phyloP scores from a whole-genome alignment of 1,284 basidiomycete species.

The Ceratobasidium sp. region DNA sequence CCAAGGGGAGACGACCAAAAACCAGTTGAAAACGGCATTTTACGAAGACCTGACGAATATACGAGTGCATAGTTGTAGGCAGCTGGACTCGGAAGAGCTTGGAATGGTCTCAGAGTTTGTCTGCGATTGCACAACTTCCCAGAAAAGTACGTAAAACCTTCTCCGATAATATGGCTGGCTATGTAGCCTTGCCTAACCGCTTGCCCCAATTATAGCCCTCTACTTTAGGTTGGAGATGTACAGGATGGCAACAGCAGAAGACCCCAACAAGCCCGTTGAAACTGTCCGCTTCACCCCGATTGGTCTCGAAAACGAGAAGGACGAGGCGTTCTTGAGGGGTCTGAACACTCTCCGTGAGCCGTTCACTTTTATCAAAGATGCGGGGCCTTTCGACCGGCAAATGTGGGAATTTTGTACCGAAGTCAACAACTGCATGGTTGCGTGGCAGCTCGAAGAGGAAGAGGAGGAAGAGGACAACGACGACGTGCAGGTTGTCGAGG shows the following conservation, averaged over 20 bases:
- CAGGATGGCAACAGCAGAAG: constrained; percentile 54
- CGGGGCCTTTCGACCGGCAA: constrained; percentile 69
- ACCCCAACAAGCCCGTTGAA: constrained; percentile 15
- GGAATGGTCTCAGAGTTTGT: constrained; percentile 54
- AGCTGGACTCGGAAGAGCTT: constrained; percentile 53
- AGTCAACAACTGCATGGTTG: constrained; percentile 35
- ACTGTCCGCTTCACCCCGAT: constrained; percentile 51
- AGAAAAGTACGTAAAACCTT: constrained; percentile 58
- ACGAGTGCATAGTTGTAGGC: constrained; percentile 66
- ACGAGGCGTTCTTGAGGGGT: constrained; percentile 64
- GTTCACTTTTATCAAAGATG: constrained; percentile 76
- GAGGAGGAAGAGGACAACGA: constrained; percentile 62
- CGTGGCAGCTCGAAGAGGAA: constrained; percentile 61
- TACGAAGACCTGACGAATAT: constrained; percentile 75
- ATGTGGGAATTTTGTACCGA: constrained; percentile 52
- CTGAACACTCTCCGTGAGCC: constrained; percentile 72
- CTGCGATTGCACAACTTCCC: constrained; percentile 47
- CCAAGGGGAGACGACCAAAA: constrained; percentile 54
- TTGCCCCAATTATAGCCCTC: constrained; percentile 62
- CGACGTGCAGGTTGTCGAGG: constrained; percentile 51
- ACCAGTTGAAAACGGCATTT: constrained; percentile 67
- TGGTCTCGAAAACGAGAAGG: constrained; percentile 71
- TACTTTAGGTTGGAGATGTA: constrained; percentile 70
- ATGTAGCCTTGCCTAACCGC: constrained; percentile 9
- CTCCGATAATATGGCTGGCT: too few relatives aligned